Evolutionary conservation across 2,329 filamentous ascomycete genomes (phyloP).

Genomic region (Simplicillium aogashimaense): DNA sequence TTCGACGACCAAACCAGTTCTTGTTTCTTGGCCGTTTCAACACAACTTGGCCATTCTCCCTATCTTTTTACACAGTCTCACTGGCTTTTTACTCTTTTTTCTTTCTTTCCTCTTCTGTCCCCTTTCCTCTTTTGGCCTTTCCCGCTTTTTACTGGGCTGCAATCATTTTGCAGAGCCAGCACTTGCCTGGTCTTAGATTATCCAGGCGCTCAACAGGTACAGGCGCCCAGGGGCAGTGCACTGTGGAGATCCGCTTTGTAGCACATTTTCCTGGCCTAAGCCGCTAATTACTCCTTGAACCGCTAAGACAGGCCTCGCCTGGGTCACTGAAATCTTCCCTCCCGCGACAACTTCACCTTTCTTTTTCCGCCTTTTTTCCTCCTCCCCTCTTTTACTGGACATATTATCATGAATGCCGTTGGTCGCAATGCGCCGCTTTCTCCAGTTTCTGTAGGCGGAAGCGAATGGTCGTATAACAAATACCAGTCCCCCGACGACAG

Average conservation of each 20-base stretch:
- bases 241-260: conserved; percentile 1
- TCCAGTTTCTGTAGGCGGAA: conserved; percentile 73
- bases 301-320: conserved; percentile 1
- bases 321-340: conserved; percentile 17
- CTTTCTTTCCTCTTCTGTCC: no score
- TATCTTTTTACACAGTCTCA: no score
- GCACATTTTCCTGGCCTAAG: not conserved
- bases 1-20: no score
- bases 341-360: conserved; percentile 11
- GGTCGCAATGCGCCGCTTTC: conserved; percentile 68
- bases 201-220: not conserved
- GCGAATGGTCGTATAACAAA: conserved; percentile 69
- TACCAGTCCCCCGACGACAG: conserved; percentile 50
- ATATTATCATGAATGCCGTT: conserved; percentile 45
- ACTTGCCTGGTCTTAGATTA: no score
- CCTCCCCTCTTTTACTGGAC: no score
- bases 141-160: no score
- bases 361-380: conserved; percentile 8
- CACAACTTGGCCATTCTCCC: no score
- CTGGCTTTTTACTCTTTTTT: no score
- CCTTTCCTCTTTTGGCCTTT: no score
- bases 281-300: not conserved
- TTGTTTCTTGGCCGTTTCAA: no score
- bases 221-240: conserved; percentile 1
- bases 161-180: no score